Conservation (phyloP, 805 yeast species). For the Zygotorulaspora danielsina region DNA sequence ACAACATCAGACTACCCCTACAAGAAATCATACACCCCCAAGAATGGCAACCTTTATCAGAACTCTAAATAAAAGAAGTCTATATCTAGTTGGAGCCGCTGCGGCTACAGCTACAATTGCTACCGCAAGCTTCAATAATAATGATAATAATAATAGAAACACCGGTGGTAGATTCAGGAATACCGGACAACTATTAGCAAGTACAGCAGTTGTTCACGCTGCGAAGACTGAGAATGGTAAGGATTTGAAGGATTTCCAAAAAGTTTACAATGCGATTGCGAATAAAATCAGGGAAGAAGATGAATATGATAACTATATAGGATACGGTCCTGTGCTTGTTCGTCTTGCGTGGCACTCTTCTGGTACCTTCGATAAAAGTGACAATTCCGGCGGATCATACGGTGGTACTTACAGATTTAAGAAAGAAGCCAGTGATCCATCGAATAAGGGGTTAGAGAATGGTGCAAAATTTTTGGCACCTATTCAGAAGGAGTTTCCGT, state of each 20-base stretch:
- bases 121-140: slow-evolving; percentile 20
- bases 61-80: slow-evolving; percentile 22
- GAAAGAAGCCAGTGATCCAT: slow-evolving; percentile 49
- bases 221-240: slow-evolving; percentile 33
- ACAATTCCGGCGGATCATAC: slow-evolving; percentile 60
- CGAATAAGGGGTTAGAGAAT: slow-evolving; percentile 60
- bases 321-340: slow-evolving; percentile 71
- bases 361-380: slow-evolving; percentile 69
- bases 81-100: slow-evolving; percentile 28
- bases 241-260: slow-evolving; percentile 50
- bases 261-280: slow-evolving; percentile 71
- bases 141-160: slow-evolving; percentile 19
- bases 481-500: slow-evolving; percentile 51
- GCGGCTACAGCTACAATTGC: slow-evolving; percentile 34
- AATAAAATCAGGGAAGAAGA: slow-evolving; percentile 50
- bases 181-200: slow-evolving; percentile 34
- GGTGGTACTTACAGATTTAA: slow-evolving; percentile 63
- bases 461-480: slow-evolving; percentile 56
- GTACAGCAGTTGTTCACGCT: slow-evolving; percentile 38
- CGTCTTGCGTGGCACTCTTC: slow-evolving; percentile 84
- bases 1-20: no score
- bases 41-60: slow-evolving; percentile 23
- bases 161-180: slow-evolving; percentile 20
- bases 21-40: no score
- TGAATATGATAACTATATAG: slow-evolving; percentile 61